Evolutionary conservation across 306 rosid genomes (phyloP), one percentile per base, ranked within the genome.

Genomic region (Cicer yamashitae): DNA sequence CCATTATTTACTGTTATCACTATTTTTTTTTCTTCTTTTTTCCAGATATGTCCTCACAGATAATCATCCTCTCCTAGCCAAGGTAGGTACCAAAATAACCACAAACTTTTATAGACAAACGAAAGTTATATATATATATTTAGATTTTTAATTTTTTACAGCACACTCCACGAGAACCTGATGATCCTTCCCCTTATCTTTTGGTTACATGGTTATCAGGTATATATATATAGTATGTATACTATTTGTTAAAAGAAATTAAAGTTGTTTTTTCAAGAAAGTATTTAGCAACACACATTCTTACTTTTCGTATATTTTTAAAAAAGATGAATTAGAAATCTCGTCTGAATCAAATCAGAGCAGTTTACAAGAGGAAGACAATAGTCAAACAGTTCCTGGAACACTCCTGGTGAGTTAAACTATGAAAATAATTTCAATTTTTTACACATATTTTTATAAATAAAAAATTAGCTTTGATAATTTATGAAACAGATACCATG

Each of bases 41-140:
- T 82, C 81, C 76, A 89, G 97, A 9, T 89, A 89, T 8, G 82
- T 47, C 62, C 89, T 91, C 70, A 78, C 85, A 1, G 88, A 91
- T 77, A 0, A 11, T 0, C 85, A 81, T 60, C 91, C 85, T 39
- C 77, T 91, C 14, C 53, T 88, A 8, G 2, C 2, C 2, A 47
- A 56, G 84, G 97, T 88, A 57, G 0, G 58, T 54, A 13, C 7
- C 14, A 69, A 47, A 48, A 22, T 2, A 18, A 46, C 66, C 44
- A 43, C 18, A 6, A 77, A 41, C 15, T 50, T 54, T 18, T 39
- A 14, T 50, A 39, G 6, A 59, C 65, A 12, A 41, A 59, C 34
- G 8, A 30, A 30, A 59, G 10, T 52, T 30, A 59, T 59, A 30
- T 12, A 12, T 40, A 38, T 7, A 7, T 54, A 57, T n/a, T 10